phyloP scores from a whole-genome alignment of 179 eudicot genomes.

The Corrigiola litoralis region DNA sequence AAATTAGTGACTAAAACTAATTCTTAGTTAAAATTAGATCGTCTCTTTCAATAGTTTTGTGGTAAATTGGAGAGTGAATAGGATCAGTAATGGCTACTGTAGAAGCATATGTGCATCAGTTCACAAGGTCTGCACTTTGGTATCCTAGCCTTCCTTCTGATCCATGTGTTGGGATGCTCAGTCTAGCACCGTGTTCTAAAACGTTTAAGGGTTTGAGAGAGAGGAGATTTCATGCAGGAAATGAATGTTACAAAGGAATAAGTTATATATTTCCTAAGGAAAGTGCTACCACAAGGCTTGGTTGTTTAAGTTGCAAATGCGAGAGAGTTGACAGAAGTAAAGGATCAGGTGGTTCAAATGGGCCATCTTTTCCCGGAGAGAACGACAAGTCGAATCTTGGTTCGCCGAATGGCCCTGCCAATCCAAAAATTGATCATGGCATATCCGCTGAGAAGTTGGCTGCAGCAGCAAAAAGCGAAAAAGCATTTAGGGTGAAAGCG shows the following conservation, averaged over 20 bases:
- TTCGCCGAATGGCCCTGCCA: conserved; percentile 8
- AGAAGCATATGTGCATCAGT: conserved; percentile 15
- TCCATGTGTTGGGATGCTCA: neutral
- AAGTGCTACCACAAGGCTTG: conserved; percentile 14
- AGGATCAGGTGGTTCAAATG: conserved; percentile 29
- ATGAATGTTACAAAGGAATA: neutral
- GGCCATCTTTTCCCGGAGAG: conserved; percentile 24
- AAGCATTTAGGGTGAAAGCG: conserved; percentile 16
- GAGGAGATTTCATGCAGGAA: conserved; percentile 1
- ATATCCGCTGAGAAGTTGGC: conserved; percentile 19
- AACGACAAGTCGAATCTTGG: conserved; percentile 12
- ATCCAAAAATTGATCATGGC: conserved; percentile 13
- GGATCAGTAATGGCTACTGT: conserved; percentile 25
- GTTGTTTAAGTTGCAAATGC: conserved; percentile 42
- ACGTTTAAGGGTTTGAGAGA: conserved; percentile 10
- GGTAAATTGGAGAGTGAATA: neutral
- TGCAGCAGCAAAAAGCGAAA: conserved; percentile 25
- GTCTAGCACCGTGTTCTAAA: conserved; percentile 1
- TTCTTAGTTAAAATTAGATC: no score
- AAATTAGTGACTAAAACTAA: no score
- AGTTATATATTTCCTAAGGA: neutral
- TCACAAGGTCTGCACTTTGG: conserved; percentile 17
- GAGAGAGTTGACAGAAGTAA: conserved; percentile 27
- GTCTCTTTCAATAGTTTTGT: no score
- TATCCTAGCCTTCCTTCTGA: conserved; percentile 11